Percentiles rank a stretch among this genome's conserved stretches.
Evolutionary conservation across 2,329 filamentous ascomycete genomes (phyloP).

Genomic region (Chaetomium globosum): DNA sequence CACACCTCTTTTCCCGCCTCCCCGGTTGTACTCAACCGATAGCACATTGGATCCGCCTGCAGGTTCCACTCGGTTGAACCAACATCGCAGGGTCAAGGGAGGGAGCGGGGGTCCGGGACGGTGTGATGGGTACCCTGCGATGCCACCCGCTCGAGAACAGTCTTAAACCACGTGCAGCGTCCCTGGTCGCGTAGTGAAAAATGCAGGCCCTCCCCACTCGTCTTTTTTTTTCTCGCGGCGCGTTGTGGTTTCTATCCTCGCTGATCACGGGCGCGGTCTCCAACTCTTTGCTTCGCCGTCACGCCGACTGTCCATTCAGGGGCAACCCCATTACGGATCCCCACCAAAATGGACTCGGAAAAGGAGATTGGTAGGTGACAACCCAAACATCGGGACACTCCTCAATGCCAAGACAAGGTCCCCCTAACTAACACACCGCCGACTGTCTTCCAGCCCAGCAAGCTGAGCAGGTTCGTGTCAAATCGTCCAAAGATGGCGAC

Average conservation of each 20-base stretch:
- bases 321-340: background rate
- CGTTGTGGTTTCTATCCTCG: background rate
- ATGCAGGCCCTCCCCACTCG: slow-evolving; percentile 3
- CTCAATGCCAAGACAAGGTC: background rate
- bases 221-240: background rate
- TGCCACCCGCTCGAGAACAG: background rate
- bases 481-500: slow-evolving; percentile 30
- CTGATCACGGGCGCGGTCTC: background rate
- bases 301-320: background rate
- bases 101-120: slow-evolving; percentile 8
- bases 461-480: slow-evolving; percentile 9
- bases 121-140: slow-evolving; percentile 4
- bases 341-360: slow-evolving; percentile 25
- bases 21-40: slow-evolving; percentile 19
- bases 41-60: background rate
- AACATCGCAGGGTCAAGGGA: background rate
- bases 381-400: background rate
- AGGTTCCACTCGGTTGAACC: slow-evolving; percentile 1
- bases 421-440: background rate
- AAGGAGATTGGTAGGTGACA: slow-evolving; percentile 32
- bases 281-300: no score
- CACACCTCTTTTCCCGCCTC: background rate
- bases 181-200: background rate
- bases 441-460: slow-evolving; percentile 10
- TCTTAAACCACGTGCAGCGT: slow-evolving; percentile 11